Base-by-base conservation (phyloP, 345 rosid species). In the Laguncularia racemosa region DNA sequence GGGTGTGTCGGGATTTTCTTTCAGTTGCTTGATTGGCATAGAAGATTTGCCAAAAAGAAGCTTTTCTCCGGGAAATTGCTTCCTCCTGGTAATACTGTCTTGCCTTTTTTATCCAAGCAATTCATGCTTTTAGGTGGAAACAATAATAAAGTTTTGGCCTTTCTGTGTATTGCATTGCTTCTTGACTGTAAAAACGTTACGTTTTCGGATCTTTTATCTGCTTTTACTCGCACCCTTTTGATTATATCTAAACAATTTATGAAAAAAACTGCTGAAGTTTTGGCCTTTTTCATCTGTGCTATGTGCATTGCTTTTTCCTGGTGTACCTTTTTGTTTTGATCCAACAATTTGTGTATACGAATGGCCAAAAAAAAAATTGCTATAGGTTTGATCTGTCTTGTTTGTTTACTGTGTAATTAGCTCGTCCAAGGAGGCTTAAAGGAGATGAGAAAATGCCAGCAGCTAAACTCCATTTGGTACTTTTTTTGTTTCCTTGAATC, bases 1-100 rank as follows among this genome's bases (percentile, higher is more conserved):
- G 97, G 96, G 19, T 93, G 99, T 50, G 96, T 73, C 12, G 99
- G 96, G 20, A 81, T 93, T 68, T 89, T 93, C 84, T 85, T 87
- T 48, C 95, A 87, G 73, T 82, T 93, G 61, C 78, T 89, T 20
- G 95, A 89, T 56, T 87, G 99, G 99, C 91, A 93, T 67, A 66
- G 91, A 33, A 73, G 88, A 49, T 78, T 89, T 54, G 83, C 92
- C 26, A 87, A 93, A 83, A 93, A 70, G 77, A 85, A 85, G 65
- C 80, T 89, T 62, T 89, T 85, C 71, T 79, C 91, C 48, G 78
- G 70, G 57, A 89, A 84, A 77, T 60, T 87, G 69, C 92, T 89
- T 61, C 81, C 96, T 67, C 77, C 87, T 56, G 82, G 98, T 91
- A 55, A 48, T 46, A 2, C 21, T 45, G 52, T 58, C 16, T 50